phyloP scores from a whole-genome alignment of 441 rosid genomes.

The Populus tomentosa region DNA sequence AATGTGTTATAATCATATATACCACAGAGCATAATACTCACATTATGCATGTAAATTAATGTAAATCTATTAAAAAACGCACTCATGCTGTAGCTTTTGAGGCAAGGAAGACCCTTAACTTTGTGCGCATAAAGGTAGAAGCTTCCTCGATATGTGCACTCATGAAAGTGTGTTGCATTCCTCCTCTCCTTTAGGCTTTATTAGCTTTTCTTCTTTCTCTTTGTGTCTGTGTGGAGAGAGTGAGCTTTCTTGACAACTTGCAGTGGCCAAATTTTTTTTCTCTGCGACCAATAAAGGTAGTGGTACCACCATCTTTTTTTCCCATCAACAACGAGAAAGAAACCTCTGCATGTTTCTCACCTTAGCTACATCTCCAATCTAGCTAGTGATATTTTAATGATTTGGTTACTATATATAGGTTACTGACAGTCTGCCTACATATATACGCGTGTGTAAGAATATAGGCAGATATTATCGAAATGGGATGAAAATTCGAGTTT shows the following conservation, averaged over 20 bases:
- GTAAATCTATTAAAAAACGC: background rate
- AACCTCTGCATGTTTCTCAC: conserved; percentile 13
- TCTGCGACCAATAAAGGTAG: conserved; percentile 48
- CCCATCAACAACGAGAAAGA: background rate
- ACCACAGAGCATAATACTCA: background rate
- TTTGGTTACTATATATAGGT: background rate
- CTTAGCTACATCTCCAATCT: background rate
- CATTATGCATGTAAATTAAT: background rate
- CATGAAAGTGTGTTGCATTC: conserved; percentile 53
- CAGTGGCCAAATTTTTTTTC: conserved; percentile 32
- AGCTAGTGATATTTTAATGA: background rate
- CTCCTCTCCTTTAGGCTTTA: conserved; percentile 43
- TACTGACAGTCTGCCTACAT: background rate
- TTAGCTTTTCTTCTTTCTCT: conserved; percentile 31
- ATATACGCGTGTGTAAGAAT: background rate
- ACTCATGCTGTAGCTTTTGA: background rate
- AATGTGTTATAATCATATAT: background rate
- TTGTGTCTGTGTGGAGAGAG: conserved; percentile 25
- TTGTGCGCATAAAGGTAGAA: conserved; percentile 41
- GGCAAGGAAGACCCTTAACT: conserved; percentile 9
- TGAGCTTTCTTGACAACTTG: conserved; percentile 57
- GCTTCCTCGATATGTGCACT: conserved; percentile 74
- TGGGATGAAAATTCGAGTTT: background rate
- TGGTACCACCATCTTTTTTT: conserved; percentile 21
- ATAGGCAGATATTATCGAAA: background rate